A percentile compares a stretch with the other conserved stretches of the same genome.
Evolutionary conservation across 495 filamentous ascomycete species (phyloP).

Genomic region (Hypoxylon fragiforme): DNA sequence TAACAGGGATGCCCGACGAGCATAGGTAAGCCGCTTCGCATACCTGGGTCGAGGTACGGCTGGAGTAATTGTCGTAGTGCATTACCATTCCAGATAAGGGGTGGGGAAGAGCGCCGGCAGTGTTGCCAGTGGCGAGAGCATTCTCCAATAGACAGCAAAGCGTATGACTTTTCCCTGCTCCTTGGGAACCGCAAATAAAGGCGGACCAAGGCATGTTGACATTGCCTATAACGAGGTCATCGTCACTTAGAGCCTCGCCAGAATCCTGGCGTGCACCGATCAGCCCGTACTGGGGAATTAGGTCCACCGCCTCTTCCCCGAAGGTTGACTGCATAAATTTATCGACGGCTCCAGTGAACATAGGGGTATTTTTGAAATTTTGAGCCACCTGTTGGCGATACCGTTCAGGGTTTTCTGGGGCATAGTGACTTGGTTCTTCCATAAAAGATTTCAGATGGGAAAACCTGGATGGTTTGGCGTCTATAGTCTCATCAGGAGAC

Average conservation of each 20-base stretch:
- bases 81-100: conserved; percentile 59
- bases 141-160: conserved; percentile 62
- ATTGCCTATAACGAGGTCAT: conserved; percentile 56
- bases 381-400: not conserved
- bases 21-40: conserved; percentile 64
- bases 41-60: conserved; percentile 40
- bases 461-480: not conserved
- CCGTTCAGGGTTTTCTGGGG: too few relatives aligned
- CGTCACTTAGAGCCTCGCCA: conserved; percentile 9
- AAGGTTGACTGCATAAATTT: not conserved
- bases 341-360: conserved; percentile 2
- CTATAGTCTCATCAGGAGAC: not conserved
- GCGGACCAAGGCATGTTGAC: conserved; percentile 59
- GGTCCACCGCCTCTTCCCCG: not conserved
- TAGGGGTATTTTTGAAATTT: conserved; percentile 1
- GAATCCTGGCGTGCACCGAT: conserved; percentile 8
- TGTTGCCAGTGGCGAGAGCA: conserved; percentile 41
- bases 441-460: not conserved
- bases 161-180: conserved; percentile 66
- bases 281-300: conserved; percentile 20
- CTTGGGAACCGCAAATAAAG: conserved; percentile 68
- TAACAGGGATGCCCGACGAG: conserved; percentile 48
- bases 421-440: not conserved
- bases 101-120: conserved; percentile 18
- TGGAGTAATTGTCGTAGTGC: conserved; percentile 56